Conservation (phyloP, 371 early-diverging fungal species). For the Rhizopus microsporus region DNA sequence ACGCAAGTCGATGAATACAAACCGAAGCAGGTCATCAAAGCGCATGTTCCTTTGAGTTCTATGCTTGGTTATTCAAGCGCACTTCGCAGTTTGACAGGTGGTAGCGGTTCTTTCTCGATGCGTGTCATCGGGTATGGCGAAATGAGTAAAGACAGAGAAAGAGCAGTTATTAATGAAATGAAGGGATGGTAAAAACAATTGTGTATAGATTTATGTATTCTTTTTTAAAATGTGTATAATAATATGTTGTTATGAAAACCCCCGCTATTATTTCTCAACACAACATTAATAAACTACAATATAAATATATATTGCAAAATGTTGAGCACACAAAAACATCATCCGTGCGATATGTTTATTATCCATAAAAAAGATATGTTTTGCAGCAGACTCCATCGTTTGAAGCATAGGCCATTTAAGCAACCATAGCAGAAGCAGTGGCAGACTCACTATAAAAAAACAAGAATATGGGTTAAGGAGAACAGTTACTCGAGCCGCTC, state of each 20-base stretch:
- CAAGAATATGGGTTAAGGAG: constrained; percentile 27
- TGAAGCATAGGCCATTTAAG: constrained; percentile 23
- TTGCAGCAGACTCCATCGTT: neutral
- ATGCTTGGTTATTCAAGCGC: constrained; percentile 89
- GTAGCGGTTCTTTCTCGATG: constrained; percentile 84
- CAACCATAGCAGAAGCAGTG: constrained; percentile 55
- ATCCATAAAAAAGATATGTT: no score
- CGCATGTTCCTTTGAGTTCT: constrained; percentile 79
- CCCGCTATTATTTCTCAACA: no score
- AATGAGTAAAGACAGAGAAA: constrained; percentile 75
- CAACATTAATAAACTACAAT: no score
- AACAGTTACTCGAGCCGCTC: constrained; percentile 27
- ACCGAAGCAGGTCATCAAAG: constrained; percentile 58
- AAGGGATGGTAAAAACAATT: constrained; percentile 33
- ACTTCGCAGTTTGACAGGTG: constrained; percentile 86
- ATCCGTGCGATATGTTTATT: no score
- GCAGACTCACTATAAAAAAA: constrained; percentile 42
- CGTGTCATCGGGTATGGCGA: constrained; percentile 80
- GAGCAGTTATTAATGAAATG: constrained; percentile 68
- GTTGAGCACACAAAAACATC: no score
- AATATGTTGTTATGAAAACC: no score
- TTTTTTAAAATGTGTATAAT: neutral
- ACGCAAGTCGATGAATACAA: constrained; percentile 37
- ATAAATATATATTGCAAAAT: no score
- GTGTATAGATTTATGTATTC: neutral